Evolutionary conservation across 345 rosid species (phyloP), one percentile per base, ranked within the genome.

Genomic region (Aquilaria yunnanensis): DNA sequence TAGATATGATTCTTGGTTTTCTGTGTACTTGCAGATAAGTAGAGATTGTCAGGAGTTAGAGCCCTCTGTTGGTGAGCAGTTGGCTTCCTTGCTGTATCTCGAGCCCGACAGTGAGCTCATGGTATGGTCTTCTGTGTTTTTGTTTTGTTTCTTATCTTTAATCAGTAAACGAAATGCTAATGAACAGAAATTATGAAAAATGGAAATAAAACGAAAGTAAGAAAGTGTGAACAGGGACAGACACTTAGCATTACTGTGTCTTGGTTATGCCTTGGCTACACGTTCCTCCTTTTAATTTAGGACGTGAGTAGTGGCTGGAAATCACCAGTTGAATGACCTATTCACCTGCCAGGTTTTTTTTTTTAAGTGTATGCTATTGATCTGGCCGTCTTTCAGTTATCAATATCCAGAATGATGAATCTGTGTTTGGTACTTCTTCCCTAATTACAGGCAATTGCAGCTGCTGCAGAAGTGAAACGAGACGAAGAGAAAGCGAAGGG

Each of bases 1-100:
- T 3, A 37, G 2, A 37, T 37, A 37, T 70, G 59, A 41, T 61
- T 68, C 59, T 65, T 70, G 23, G 41, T 70, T 32, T 62, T 67
- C 64, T 62, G 55, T 63, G 43, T 51, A 32, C 49, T 60, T 70
- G 79, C 81, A 89, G 99, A 94, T 94, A 69, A 94, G 99, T 74
- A 91, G 99, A 84, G 99, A 94, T 65, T 94, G 99, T 75, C 99
- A 88, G 71, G 99, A 91, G 82, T 78, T 94, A 69, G 99, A 94
- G 77, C 84, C 88, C 54, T 88, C 96, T 37, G 41, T 94, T 67
- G 99, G 99, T 43, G 99, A 83, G 83, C 85, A 88, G 80, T 81
- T 94, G 83, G 99, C 96, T 50, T 83, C 89, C 63, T 80, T 94
- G 74, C 97, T 91, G 67, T 88, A 90, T 76, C 80, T 88, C 49